A percentile compares a stretch with the other conserved stretches of the same genome.
Evolutionary conservation across 2,329 filamentous ascomycete genomes (phyloP).

Genomic region (Rutstroemia sydowiana): DNA sequence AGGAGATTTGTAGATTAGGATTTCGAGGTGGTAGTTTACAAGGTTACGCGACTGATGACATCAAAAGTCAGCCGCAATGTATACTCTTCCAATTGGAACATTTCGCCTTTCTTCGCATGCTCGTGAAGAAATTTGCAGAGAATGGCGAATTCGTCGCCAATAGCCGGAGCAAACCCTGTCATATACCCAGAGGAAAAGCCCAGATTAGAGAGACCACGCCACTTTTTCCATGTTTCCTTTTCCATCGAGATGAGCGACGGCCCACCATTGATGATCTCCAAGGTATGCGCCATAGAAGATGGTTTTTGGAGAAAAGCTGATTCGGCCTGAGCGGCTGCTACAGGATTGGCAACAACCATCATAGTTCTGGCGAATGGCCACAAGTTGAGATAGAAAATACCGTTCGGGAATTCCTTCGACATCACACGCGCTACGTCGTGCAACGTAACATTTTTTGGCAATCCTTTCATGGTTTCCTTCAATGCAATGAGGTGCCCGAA

Average conservation of each 20-base stretch:
- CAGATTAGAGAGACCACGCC: not conserved
- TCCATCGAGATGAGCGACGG: not conserved
- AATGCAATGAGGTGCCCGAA: not conserved
- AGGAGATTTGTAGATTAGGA: not conserved
- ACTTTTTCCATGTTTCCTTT: not conserved
- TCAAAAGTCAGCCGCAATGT: not conserved
- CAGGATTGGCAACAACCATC: not conserved
- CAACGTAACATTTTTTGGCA: not conserved
- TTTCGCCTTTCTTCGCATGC: not conserved
- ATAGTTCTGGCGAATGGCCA: not conserved
- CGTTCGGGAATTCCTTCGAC: not conserved
- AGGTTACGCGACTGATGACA: not conserved
- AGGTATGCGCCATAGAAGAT: not conserved
- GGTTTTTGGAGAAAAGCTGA: not conserved
- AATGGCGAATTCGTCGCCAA: not conserved
- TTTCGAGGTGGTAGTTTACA: not conserved
- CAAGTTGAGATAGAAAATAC: not conserved
- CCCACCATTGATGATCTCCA: not conserved
- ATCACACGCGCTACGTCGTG: not conserved
- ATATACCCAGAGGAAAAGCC: not conserved
- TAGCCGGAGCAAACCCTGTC: not conserved
- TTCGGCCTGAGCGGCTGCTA: not conserved
- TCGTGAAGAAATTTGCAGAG: not conserved
- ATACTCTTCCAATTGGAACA: not conserved
- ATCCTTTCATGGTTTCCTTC: not conserved